Evolutionary conservation across 129 eudicot genomes (phyloP).

Genomic region (Flaveria brownii): DNA sequence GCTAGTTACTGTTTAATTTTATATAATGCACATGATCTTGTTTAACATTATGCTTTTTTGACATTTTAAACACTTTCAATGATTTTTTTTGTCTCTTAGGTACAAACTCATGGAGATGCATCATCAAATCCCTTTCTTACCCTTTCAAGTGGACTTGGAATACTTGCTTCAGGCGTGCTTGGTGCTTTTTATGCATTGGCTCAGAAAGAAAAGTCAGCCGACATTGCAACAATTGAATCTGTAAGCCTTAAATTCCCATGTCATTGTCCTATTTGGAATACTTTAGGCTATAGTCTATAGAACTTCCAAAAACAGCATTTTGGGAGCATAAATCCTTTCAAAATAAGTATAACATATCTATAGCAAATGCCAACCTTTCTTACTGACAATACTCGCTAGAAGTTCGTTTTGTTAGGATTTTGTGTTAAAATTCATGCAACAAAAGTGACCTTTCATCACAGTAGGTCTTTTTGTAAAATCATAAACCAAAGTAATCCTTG

Average conservation of each 20-base stretch:
- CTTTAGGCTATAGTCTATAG: neutral
- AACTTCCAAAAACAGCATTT: neutral
- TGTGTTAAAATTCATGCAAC: conserved; percentile 6
- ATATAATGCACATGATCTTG: neutral
- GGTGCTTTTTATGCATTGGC: conserved; percentile 78
- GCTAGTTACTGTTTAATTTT: conserved; percentile 13
- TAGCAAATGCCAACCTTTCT: neutral
- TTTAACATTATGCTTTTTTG: neutral
- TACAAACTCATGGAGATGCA: conserved; percentile 38
- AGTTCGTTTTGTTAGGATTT: neutral
- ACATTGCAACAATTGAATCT: conserved; percentile 61
- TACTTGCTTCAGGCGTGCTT: conserved; percentile 70
- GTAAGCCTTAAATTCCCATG: conserved; percentile 47
- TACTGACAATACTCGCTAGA: conserved; percentile 13
- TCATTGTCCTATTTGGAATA: neutral
- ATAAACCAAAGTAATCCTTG: neutral
- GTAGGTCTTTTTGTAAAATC: conserved; percentile 6
- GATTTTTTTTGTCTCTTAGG: conserved; percentile 37
- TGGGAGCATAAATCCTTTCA: neutral
- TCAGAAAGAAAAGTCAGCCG: conserved; percentile 64
- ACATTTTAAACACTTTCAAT: conserved; percentile 27
- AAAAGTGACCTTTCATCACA: conserved; percentile 12
- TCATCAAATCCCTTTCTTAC: conserved; percentile 61
- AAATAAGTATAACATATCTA: neutral
- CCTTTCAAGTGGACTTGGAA: conserved; percentile 70